phyloP scores from a whole-genome alignment of 202 grass and related monocot genomes.

The Zoysia matrella region DNA sequence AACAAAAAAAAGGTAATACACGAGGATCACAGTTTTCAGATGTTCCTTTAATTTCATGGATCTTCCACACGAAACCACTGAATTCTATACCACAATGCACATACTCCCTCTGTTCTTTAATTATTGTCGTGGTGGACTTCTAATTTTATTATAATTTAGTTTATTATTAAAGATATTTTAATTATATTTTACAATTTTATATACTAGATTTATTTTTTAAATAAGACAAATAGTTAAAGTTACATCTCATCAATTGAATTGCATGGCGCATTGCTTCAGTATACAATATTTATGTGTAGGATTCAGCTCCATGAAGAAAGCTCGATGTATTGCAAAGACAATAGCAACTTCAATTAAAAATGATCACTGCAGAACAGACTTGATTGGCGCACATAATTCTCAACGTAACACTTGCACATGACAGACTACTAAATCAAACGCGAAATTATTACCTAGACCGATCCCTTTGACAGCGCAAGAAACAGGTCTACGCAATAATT shows the following conservation, averaged over 20 bases:
- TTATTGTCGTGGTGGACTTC: no score
- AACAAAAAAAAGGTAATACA: background rate
- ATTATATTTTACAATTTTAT: no score
- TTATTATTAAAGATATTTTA: no score
- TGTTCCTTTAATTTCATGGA: no score
- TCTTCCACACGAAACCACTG: no score
- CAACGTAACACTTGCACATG: constrained; percentile 27
- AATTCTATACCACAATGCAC: no score
- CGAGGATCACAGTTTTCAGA: no score
- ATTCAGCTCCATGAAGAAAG: constrained; percentile 7
- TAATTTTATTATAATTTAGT: no score
- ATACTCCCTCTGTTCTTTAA: no score
- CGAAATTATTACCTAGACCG: background rate
- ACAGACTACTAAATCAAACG: constrained; percentile 22
- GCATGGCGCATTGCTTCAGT: background rate
- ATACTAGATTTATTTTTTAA: no score
- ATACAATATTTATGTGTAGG: constrained; percentile 10
- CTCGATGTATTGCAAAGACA: constrained; percentile 18
- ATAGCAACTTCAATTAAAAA: constrained; percentile 35
- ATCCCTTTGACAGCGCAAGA: constrained; percentile 44
- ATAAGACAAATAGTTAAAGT: no score
- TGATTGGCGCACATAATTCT: constrained; percentile 6
- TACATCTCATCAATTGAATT: constrained; percentile 16
- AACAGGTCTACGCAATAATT: constrained; percentile 70
- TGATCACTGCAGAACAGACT: constrained; percentile 18